A percentile compares a stretch with the other conserved stretches of the same genome.
Conservation (phyloP, 805 yeast species). For the Yarrowia deformans region DNA sequence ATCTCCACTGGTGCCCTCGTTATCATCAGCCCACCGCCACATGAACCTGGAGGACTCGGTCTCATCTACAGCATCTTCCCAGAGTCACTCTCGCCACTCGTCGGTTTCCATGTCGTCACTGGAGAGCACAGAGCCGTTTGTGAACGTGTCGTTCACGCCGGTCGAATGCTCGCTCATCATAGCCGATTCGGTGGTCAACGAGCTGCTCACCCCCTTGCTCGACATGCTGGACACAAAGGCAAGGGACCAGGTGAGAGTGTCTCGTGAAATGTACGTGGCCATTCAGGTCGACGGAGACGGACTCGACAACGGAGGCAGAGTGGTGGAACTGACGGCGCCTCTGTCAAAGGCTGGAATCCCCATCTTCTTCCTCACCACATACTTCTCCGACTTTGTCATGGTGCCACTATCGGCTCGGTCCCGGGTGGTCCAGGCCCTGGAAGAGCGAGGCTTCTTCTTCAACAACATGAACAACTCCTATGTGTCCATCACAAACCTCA, state of each 20-base stretch:
- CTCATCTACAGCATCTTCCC: slow-evolving; percentile 21
- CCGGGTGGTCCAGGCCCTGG: slow-evolving; percentile 57
- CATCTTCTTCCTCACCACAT: slow-evolving; percentile 66
- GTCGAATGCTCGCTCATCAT: slow-evolving; percentile 69
- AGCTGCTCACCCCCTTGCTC: slow-evolving; percentile 55
- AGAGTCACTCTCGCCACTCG: slow-evolving; percentile 39
- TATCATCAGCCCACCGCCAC: not conserved
- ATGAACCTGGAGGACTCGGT: slow-evolving; percentile 39
- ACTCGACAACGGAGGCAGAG: slow-evolving; percentile 58
- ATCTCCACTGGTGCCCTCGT: not conserved
- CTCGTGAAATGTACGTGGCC: slow-evolving; percentile 58
- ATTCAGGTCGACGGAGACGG: slow-evolving; percentile 70
- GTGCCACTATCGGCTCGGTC: slow-evolving; percentile 59
- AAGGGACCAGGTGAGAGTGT: slow-evolving; percentile 51
- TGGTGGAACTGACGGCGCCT: slow-evolving; percentile 64
- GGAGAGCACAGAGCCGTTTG: slow-evolving; percentile 54
- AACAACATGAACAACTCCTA: slow-evolving; percentile 57
- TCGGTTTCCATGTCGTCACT: slow-evolving; percentile 41
- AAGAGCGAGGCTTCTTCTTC: slow-evolving; percentile 55
- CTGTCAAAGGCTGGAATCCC: slow-evolving; percentile 64
- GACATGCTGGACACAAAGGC: slow-evolving; percentile 46
- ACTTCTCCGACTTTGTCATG: slow-evolving; percentile 68
- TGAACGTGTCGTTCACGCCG: slow-evolving; percentile 69
- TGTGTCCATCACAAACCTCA: slow-evolving; percentile 44
- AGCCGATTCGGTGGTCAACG: slow-evolving; percentile 52